Conservation (phyloP, 2,329 filamentous ascomycete species). For the Rutstroemia sp. region DNA sequence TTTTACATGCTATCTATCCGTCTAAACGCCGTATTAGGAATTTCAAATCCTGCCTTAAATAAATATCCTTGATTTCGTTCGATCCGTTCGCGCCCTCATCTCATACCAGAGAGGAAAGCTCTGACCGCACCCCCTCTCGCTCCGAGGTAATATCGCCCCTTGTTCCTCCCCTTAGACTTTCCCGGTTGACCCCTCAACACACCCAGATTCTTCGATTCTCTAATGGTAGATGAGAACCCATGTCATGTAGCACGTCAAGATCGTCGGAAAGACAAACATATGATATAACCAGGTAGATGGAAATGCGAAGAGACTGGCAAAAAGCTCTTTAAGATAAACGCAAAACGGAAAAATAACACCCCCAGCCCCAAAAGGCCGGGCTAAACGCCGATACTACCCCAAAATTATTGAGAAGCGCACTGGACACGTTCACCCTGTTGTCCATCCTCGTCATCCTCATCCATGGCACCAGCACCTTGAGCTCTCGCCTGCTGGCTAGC, state of each 20-base stretch:
- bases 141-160: neutral
- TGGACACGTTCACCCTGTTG: slow-evolving; percentile 75
- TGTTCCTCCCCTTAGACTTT: neutral
- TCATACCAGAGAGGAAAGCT: neutral
- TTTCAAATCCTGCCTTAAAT: neutral
- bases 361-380: slow-evolving; percentile 1
- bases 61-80: neutral
- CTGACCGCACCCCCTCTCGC: neutral
- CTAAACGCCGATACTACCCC: slow-evolving; percentile 8
- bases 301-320: slow-evolving; percentile 6
- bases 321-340: slow-evolving; percentile 5
- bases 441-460: slow-evolving; percentile 73
- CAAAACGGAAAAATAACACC: neutral
- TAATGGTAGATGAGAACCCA: neutral
- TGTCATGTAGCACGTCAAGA: neutral
- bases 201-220: neutral
- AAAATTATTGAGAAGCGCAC: slow-evolving; percentile 71
- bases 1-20: slow-evolving; percentile 8
- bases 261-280: slow-evolving; percentile 3
- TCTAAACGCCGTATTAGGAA: slow-evolving; percentile 10
- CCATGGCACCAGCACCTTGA: slow-evolving; percentile 57
- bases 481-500: slow-evolving; percentile 58
- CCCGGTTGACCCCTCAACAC: neutral
- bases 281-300: slow-evolving; percentile 6
- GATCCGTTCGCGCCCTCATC: neutral